Base-by-base conservation (phyloP, 352 stramenopile species). In the Bremia lactucae region DNA sequence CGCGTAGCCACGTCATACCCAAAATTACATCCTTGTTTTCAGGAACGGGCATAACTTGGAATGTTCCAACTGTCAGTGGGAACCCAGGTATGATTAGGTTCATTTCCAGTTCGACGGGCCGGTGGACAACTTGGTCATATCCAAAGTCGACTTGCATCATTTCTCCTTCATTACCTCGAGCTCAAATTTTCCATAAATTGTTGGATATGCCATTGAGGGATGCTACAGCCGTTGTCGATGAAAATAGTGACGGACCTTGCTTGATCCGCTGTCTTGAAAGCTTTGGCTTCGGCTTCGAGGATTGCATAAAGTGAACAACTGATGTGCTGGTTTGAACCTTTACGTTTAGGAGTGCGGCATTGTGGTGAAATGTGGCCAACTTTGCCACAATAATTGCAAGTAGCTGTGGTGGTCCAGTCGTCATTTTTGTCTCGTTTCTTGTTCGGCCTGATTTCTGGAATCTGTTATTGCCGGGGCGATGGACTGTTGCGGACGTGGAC, bases 1-100 rank as follows among this genome's bases (percentile, higher is more conserved):
- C 48, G 20, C 39, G 24, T 18, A 56, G 48, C 47, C 33, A 49
- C 25, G 49, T 47, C 47, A 49, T 49, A 4, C 47, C 47, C 3
- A 55, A 6, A 6, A 47, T 26, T 14, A 50, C 26, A 28, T 56
- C 48, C 15, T 57, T 56, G 20, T 15, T 16, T 23, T 38, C 16
- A 25, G 33, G 16, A 38, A n/a, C 33, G n/a, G 33, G 33, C 33
- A 38, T 23, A 18, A 50, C 34, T 23, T 50, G 41, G 26, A 42
- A 57, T 10, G 29, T 48, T 37, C 34, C 29, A 16, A 9, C 6
- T 39, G 19, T 39, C 0, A 39, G 4, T 5, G n/a, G n/a, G n/a
- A n/a, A n/a, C n/a, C n/a, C n/a, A n/a, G n/a, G n/a, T n/a, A n/a
- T n/a, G n/a, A n/a, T n/a, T n/a, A n/a, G n/a, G n/a, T n/a, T n/a